These are phyloP conservation scores for Royoungia palumana DNA, from an alignment of 768 basidiomycete genomes.

Conservation along the genomic window DNA sequence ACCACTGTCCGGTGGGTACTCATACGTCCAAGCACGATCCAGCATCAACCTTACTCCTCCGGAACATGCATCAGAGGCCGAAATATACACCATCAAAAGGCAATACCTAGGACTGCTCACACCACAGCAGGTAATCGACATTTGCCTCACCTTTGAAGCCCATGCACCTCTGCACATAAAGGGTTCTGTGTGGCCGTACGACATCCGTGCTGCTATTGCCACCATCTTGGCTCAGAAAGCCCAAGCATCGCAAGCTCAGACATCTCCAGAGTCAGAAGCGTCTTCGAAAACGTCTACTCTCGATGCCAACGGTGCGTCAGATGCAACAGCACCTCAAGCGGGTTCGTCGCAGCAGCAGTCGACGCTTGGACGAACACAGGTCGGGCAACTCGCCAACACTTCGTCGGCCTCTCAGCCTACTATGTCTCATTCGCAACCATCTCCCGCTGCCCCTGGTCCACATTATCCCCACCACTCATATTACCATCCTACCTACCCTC, in stretches of 20 bases:
- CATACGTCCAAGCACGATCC: conserved; percentile 21
- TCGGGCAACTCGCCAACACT: conserved; percentile 20
- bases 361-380: conserved; percentile 23
- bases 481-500: conserved; percentile 58
- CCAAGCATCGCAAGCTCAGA: conserved; percentile 20
- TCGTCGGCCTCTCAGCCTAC: conserved; percentile 17
- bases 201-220: conserved; percentile 63
- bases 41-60: conserved; percentile 13
- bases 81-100: conserved; percentile 60
- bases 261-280: conserved; percentile 10
- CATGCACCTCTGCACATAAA: conserved; percentile 65
- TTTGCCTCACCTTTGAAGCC: conserved; percentile 68
- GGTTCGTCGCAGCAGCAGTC: conserved; percentile 18
- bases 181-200: conserved; percentile 68
- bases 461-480: conserved; percentile 56
- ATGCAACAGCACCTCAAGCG: conserved; percentile 12
- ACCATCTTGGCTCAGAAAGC: conserved; percentile 38
- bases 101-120: conserved; percentile 68
- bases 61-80: conserved; percentile 31
- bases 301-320: conserved; percentile 11
- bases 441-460: conserved; percentile 25
- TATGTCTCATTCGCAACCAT: conserved; percentile 17
- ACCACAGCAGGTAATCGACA: conserved; percentile 71
- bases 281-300: conserved; percentile 12
- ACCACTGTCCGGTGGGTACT: conserved; percentile 34